phyloP scores from a whole-genome alignment of 1,284 basidiomycete genomes.

The Tremellales sp. region DNA sequence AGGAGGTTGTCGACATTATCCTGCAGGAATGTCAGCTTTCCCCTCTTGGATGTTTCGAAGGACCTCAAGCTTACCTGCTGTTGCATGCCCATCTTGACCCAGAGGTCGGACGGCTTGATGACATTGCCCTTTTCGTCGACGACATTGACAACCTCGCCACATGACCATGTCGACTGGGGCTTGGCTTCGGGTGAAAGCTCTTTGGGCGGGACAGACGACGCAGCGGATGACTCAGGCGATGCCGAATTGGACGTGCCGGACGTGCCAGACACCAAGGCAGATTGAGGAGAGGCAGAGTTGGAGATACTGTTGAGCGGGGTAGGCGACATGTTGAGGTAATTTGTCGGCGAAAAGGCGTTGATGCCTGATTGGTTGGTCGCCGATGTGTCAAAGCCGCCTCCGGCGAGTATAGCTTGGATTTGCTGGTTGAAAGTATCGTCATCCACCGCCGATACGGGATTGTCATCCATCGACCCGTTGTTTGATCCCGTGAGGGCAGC shows the following conservation, averaged over 20 bases:
- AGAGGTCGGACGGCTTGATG: conserved; percentile 41
- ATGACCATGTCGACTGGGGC: background rate
- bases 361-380: conserved; percentile 6
- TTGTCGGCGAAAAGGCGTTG: conserved; percentile 30
- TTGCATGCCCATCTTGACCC: conserved; percentile 37
- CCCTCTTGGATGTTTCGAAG: too few species aligned
- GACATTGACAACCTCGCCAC: conserved; percentile 28
- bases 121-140: conserved; percentile 35
- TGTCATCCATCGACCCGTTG: conserved; percentile 3
- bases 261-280: conserved; percentile 2
- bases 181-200: background rate
- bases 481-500: conserved; percentile 27
- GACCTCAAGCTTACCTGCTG: too few species aligned
- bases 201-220: conserved; percentile 11
- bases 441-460: conserved; percentile 6
- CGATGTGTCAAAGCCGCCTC: conserved; percentile 4
- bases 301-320: conserved; percentile 30
- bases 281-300: conserved; percentile 25
- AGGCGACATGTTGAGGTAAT: conserved; percentile 47
- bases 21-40: conserved; percentile 6
- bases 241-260: conserved; percentile 19
- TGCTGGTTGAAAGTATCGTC: conserved; percentile 38
- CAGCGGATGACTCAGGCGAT: conserved; percentile 18
- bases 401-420: conserved; percentile 26
- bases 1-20: conserved; percentile 33